These are phyloP conservation scores for Saccharomycopsis babjevae DNA, from an alignment of 805 yeast species.

Conservation along the genomic window DNA sequence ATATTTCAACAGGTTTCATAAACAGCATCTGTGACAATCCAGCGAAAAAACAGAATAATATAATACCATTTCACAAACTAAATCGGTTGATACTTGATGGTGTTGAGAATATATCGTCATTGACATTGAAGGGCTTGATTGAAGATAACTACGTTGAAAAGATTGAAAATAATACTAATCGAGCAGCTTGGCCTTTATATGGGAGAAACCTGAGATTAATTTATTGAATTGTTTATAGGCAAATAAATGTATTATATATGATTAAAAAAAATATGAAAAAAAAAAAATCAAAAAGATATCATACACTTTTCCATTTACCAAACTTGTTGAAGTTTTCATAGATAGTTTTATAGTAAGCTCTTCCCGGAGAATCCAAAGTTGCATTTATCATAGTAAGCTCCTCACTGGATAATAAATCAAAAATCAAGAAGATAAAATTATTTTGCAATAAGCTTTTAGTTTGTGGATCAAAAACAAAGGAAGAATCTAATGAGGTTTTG, in stretches of 20 bases:
- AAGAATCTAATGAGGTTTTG: conserved; percentile 37
- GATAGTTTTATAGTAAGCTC: conserved; percentile 53
- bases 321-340: conserved; percentile 63
- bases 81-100: conserved; percentile 10
- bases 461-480: conserved; percentile 30
- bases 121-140: conserved; percentile 1
- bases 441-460: conserved; percentile 40
- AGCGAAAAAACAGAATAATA: neutral
- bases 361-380: conserved; percentile 58
- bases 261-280: neutral
- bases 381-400: conserved; percentile 57
- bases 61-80: neutral
- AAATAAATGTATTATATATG: neutral
- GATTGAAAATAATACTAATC: neutral
- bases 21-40: neutral
- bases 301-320: conserved; percentile 60
- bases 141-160: conserved; percentile 3
- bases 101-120: neutral
- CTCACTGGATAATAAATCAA: conserved; percentile 57
- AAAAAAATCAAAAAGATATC: neutral
- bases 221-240: neutral
- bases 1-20: neutral
- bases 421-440: conserved; percentile 46
- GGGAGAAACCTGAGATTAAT: conserved; percentile 4
- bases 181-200: conserved; percentile 5